Percentiles rank a stretch among this genome's conserved stretches.
phyloP scores from a whole-genome alignment of 805 yeast genomes.

The Candida maesae region DNA sequence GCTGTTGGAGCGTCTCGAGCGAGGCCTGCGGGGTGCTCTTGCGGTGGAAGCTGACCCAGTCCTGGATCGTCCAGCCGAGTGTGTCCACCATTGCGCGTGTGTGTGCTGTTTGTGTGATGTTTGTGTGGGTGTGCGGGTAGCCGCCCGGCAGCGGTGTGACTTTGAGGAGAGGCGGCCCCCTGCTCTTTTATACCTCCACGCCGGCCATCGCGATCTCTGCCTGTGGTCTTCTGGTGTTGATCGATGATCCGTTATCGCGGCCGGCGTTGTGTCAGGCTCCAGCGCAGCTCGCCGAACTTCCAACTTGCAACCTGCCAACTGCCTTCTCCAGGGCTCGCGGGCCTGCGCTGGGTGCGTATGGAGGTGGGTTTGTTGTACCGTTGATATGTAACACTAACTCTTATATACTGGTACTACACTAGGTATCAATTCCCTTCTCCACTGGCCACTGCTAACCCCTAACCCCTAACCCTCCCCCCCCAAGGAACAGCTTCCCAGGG shows the following conservation, averaged over 20 bases:
- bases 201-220: too few species aligned
- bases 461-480: too few species aligned
- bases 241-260: constrained; percentile 11
- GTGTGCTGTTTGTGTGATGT: neutral
- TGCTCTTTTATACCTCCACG: neutral
- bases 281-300: constrained; percentile 16
- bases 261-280: constrained; percentile 12
- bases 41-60: constrained; percentile 73
- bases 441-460: too few species aligned
- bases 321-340: too few species aligned
- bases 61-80: constrained; percentile 73
- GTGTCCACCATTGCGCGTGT: constrained; percentile 17
- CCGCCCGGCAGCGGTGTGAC: too few species aligned
- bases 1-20: constrained; percentile 39
- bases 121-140: neutral
- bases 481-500: too few species aligned
- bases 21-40: constrained; percentile 61
- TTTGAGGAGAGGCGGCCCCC: neutral
- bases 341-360: too few species aligned
- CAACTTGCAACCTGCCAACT: too few species aligned
- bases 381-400: too few species aligned
- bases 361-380: too few species aligned
- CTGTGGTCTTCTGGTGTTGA: neutral
- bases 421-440: too few species aligned
- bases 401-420: too few species aligned